A percentile compares a stretch with the other conserved stretches of the same genome.
phyloP scores from a whole-genome alignment of 2,329 filamentous ascomycete species.

The Ceratocystis colombiana region DNA sequence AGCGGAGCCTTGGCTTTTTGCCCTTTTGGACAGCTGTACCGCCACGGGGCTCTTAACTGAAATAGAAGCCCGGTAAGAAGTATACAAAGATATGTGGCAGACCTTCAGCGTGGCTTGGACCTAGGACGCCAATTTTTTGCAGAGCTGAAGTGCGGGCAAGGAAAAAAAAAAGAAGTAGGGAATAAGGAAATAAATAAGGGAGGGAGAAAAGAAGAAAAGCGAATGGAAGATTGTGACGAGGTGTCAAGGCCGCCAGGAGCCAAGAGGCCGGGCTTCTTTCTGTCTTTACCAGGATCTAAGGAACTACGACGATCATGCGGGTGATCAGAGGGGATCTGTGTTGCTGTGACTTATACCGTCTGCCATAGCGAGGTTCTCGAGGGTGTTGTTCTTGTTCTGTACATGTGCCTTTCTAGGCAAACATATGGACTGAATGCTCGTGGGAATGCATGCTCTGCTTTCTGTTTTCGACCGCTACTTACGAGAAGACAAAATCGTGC shows the following conservation, averaged over 20 bases:
- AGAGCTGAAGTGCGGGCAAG: background rate
- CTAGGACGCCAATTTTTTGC: background rate
- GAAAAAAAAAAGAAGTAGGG: background rate
- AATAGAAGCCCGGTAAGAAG: background rate
- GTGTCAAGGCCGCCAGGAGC: background rate
- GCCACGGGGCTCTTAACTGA: background rate
- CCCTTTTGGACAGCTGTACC: background rate
- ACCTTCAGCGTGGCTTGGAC: slow-evolving; percentile 8
- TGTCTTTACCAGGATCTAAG: background rate
- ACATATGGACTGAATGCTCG: too few relatives aligned
- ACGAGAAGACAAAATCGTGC: too few relatives aligned
- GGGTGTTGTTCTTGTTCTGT: too few relatives aligned
- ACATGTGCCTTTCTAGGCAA: too few relatives aligned
- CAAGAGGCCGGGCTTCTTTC: slow-evolving; percentile 7
- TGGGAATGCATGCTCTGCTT: too few relatives aligned
- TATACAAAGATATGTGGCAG: background rate
- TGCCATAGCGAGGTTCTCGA: background rate
- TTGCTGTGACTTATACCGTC: background rate
- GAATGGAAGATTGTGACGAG: background rate
- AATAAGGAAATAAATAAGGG: background rate
- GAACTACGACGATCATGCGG: background rate
- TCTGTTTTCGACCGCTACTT: too few relatives aligned
- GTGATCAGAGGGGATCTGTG: background rate
- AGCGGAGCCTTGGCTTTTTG: background rate
- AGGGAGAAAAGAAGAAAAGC: background rate